Percentiles rank a stretch among this genome's conserved stretches.
These are phyloP conservation scores for Leccinum subtestaceum DNA, from an alignment of 768 basidiomycete genomes.

Conservation along the genomic window DNA sequence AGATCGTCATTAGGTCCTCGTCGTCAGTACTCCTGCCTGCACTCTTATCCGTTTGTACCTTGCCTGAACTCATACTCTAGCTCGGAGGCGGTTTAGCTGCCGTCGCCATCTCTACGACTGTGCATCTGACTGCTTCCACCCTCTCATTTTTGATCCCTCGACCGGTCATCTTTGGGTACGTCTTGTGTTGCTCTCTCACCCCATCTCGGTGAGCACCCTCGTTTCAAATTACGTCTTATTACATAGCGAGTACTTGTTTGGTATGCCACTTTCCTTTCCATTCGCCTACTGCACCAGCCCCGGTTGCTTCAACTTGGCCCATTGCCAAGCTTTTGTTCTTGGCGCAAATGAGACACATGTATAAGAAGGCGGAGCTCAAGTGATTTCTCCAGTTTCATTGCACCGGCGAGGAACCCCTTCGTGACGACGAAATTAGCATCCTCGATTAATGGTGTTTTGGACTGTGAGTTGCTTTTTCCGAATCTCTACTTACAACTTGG, in stretches of 20 bases:
- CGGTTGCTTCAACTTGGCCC: conserved; percentile 72
- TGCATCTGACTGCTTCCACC: background rate
- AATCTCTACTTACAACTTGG: too few relatives aligned
- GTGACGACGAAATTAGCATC: conserved; percentile 81
- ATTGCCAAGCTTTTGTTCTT: conserved; percentile 73
- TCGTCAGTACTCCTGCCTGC: conserved; percentile 45
- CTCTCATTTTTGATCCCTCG: background rate
- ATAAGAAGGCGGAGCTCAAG: conserved; percentile 80
- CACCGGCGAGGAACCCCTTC: conserved; percentile 66
- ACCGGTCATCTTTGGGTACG: conserved; percentile 80
- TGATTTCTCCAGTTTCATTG: conserved; percentile 80
- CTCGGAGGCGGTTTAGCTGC: conserved; percentile 74
- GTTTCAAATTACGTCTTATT: background rate
- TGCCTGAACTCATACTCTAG: conserved; percentile 36
- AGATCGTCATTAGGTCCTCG: conserved; percentile 92
- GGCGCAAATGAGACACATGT: conserved; percentile 71
- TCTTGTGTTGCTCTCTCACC: background rate
- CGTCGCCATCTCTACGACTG: conserved; percentile 69
- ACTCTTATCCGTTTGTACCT: conserved; percentile 57
- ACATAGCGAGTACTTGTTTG: conserved; percentile 47
- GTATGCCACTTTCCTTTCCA: conserved; percentile 18
- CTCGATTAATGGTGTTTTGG: conserved; percentile 67
- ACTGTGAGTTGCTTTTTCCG: conserved; percentile 21
- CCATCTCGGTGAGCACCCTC: background rate
- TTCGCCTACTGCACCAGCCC: conserved; percentile 40